These are phyloP conservation scores for Miscanthus lutarioriparius DNA, from an alignment of 176 grass and related monocot species.

Conservation along the genomic window DNA sequence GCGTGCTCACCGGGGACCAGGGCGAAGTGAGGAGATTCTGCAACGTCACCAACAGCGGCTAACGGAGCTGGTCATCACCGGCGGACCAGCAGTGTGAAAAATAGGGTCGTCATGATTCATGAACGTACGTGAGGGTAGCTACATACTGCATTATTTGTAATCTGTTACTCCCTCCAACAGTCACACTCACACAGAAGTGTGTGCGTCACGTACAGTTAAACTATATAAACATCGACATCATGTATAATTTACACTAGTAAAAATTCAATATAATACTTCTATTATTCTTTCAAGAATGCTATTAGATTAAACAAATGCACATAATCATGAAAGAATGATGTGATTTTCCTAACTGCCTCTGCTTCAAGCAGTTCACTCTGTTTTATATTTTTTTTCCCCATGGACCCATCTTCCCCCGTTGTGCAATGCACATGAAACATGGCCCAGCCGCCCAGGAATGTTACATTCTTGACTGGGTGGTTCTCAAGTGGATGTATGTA, in stretches of 20 bases:
- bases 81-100: neutral
- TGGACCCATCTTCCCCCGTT: neutral
- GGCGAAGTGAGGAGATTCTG: slow-evolving; percentile 3
- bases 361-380: neutral
- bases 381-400: neutral
- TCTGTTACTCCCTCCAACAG: neutral
- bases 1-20: neutral
- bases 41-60: slow-evolving; percentile 23
- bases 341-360: neutral
- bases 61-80: neutral
- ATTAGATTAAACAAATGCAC: neutral
- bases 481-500: too few species aligned
- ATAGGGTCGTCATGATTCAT: neutral
- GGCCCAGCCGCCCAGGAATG: too few species aligned
- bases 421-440: neutral
- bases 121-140: neutral
- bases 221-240: neutral
- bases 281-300: neutral
- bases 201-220: neutral
- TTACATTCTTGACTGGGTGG: too few species aligned
- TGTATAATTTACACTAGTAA: neutral
- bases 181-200: neutral
- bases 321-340: neutral
- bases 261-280: neutral
- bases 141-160: neutral